Conservation (phyloP, 1,284 basidiomycete genomes). For the Volvariella surrecta region DNA sequence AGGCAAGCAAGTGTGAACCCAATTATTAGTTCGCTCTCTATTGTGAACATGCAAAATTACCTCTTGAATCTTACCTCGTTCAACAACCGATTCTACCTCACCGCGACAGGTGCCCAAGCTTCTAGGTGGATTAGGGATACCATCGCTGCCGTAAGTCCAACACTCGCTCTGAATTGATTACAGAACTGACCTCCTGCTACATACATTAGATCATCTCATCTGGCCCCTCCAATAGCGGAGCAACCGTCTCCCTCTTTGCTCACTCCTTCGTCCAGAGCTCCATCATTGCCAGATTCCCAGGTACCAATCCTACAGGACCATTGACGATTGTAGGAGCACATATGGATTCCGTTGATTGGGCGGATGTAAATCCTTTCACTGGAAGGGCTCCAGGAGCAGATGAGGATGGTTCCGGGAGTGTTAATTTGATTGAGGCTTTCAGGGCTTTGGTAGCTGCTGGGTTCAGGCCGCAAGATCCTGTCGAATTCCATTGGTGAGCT, state of each 20-base stretch:
- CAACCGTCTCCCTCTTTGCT: conserved; percentile 20
- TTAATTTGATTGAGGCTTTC: conserved; percentile 49
- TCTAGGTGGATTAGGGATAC: conserved; percentile 15
- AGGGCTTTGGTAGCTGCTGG: conserved; percentile 35
- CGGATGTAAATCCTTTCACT: conserved; percentile 6
- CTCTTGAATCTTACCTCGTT: conserved; percentile 15
- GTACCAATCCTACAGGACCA: conserved; percentile 21
- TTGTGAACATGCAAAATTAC: conserved; percentile 14
- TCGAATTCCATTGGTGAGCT: conserved; percentile 56
- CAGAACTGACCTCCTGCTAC: neutral
- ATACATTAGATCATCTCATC: conserved; percentile 14
- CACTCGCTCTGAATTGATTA: neutral
- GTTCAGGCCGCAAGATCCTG: conserved; percentile 37
- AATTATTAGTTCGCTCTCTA: conserved; percentile 12
- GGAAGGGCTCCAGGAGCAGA: conserved; percentile 24
- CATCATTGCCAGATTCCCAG: conserved; percentile 33
- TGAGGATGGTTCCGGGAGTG: conserved; percentile 46
- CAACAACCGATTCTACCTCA: conserved; percentile 17
- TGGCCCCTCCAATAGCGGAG: conserved; percentile 11
- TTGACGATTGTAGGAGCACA: conserved; percentile 48
- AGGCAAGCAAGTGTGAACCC: conserved; percentile 12
- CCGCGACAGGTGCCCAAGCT: conserved; percentile 14
- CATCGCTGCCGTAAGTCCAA: conserved; percentile 12
- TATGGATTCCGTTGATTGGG: conserved; percentile 42
- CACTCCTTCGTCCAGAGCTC: conserved; percentile 51